These are phyloP conservation scores for Leishmania arabica DNA, from an alignment of 208 protist genomes.

Conservation along the genomic window DNA sequence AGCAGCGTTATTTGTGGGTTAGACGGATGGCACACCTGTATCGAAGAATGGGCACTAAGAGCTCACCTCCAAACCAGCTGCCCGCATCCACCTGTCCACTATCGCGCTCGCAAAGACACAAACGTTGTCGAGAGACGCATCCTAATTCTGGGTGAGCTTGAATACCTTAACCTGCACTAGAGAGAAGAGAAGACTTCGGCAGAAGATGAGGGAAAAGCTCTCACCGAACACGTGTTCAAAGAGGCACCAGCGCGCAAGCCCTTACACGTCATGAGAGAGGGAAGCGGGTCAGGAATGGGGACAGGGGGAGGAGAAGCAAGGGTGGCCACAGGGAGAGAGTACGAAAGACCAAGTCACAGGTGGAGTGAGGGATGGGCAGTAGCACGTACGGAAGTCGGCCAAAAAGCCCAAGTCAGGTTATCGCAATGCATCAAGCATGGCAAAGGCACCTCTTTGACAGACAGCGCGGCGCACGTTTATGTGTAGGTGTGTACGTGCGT, in stretches of 20 bases:
- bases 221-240: neutral
- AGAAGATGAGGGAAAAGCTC: conserved; percentile 32
- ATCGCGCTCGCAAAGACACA: neutral
- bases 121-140: neutral
- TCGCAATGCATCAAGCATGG: neutral
- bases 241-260: neutral
- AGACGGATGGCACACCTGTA: neutral
- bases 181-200: neutral
- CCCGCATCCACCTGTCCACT: neutral
- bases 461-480: neutral
- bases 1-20: neutral
- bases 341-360: neutral
- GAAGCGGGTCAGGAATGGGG: neutral
- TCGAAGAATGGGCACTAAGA: neutral
- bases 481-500: neutral
- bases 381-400: neutral
- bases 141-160: conserved; percentile 21
- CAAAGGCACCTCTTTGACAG: neutral
- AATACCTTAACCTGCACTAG: conserved; percentile 28
- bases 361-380: neutral
- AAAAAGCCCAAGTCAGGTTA: neutral
- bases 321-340: neutral
- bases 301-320: neutral
- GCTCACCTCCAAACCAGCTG: neutral
- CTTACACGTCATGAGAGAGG: neutral